phyloP scores from a whole-genome alignment of 306 rosid genomes.

The Quercus ilex region DNA sequence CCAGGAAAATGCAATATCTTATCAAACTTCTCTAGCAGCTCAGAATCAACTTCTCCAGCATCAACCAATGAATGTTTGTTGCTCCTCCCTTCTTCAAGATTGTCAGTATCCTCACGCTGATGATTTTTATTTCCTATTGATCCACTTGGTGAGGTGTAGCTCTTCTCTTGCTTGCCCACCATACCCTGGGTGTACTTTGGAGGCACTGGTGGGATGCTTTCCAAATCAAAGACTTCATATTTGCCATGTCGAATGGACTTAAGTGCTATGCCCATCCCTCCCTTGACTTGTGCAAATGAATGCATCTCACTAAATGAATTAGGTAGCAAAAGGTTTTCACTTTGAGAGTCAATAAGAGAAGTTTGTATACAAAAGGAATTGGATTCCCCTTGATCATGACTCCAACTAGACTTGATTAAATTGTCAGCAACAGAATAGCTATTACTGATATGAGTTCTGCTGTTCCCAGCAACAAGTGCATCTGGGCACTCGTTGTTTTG shows the following conservation, averaged over 20 bases:
- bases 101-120: slow-evolving; percentile 12
- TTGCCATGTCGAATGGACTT: slow-evolving; percentile 12
- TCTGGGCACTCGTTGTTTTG: slow-evolving; percentile 17
- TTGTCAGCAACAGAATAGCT: slow-evolving; percentile 23
- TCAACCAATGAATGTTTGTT: slow-evolving; percentile 36
- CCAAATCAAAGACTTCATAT: slow-evolving; percentile 16
- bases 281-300: background rate
- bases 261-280: too few species aligned
- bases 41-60: slow-evolving; percentile 24
- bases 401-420: slow-evolving; percentile 24
- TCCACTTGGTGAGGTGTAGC: slow-evolving; percentile 12
- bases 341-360: too few species aligned
- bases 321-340: slow-evolving; percentile 10
- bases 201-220: background rate
- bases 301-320: slow-evolving; percentile 24
- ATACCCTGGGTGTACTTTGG: background rate
- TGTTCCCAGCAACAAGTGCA: slow-evolving; percentile 13
- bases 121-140: slow-evolving; percentile 31
- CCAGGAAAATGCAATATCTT: slow-evolving; percentile 31
- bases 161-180: background rate
- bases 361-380: slow-evolving; percentile 14
- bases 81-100: slow-evolving; percentile 36
- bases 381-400: slow-evolving; percentile 16
- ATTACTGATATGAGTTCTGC: slow-evolving; percentile 10
- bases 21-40: slow-evolving; percentile 49